Percentiles rank a stretch among this genome's conserved stretches.
These are phyloP conservation scores for Iodosphaeria phyllophila DNA, from an alignment of 2,329 filamentous ascomycete species.

Conservation along the genomic window DNA sequence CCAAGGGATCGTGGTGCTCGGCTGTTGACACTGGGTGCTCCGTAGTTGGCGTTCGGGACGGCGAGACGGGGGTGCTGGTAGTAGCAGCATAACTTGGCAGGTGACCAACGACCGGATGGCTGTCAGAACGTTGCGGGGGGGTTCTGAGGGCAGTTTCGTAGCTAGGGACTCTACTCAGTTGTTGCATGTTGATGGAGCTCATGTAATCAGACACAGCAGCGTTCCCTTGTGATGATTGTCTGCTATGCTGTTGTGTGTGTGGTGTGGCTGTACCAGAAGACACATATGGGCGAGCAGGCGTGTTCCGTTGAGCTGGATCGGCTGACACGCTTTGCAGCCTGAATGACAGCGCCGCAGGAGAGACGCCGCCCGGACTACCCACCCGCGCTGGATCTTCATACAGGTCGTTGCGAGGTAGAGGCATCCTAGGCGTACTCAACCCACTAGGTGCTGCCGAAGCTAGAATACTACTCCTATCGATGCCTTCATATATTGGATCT, in stretches of 20 bases:
- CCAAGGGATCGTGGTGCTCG: conserved; percentile 12
- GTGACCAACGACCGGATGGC: conserved; percentile 24
- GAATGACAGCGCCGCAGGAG: conserved; percentile 38
- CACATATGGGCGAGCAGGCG: no score
- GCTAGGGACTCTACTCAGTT: conserved; percentile 56
- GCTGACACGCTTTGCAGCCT: conserved; percentile 52
- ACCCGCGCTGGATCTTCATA: conserved; percentile 57
- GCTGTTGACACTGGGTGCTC: no score
- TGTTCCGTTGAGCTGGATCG: conserved; percentile 24
- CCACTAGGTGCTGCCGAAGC: conserved; percentile 19
- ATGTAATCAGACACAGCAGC: no score
- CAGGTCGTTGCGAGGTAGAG: conserved; percentile 60
- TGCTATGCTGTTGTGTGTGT: conserved; percentile 16
- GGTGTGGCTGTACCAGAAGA: conserved; percentile 26
- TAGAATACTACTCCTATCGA: conserved; percentile 67
- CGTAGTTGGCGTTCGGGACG: conserved; percentile 17
- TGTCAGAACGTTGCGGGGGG: conserved; percentile 31
- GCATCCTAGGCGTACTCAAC: conserved; percentile 34
- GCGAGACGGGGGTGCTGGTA: conserved; percentile 30
- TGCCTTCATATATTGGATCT: conserved; percentile 76
- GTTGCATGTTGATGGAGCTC: conserved; percentile 43
- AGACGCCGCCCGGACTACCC: conserved; percentile 21
- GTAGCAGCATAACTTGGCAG: conserved; percentile 52
- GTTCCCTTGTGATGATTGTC: conserved; percentile 20
- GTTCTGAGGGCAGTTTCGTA: conserved; percentile 57